Conservation (phyloP, 305 asterid genomes). For the Rubia occidens region DNA sequence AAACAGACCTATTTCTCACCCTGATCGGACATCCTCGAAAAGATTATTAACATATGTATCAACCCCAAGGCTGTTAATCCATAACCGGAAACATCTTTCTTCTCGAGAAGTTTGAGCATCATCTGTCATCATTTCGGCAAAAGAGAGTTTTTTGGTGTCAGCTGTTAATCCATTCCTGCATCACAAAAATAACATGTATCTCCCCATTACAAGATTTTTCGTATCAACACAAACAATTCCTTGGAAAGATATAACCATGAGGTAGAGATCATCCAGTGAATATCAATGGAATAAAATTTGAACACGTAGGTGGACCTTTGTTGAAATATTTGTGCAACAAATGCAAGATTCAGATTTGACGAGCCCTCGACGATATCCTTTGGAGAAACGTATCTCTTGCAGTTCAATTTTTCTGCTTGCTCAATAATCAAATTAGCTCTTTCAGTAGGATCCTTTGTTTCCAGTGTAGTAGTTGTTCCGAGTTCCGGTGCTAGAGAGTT, state of each 20-base stretch:
- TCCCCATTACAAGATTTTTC: neutral
- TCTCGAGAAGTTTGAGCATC: constrained; percentile 89
- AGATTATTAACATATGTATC: constrained; percentile 63
- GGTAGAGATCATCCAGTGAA: neutral
- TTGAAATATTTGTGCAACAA: constrained; percentile 41
- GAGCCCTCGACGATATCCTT: constrained; percentile 40
- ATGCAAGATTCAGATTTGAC: constrained; percentile 36
- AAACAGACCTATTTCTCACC: constrained; percentile 40
- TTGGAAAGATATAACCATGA: neutral
- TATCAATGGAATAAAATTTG: neutral
- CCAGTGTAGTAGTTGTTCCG: constrained; percentile 44
- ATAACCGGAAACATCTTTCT: constrained; percentile 86
- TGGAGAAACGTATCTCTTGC: constrained; percentile 36
- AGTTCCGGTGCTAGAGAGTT: constrained; percentile 90
- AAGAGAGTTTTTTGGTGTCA: constrained; percentile 48
- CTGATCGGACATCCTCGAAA: constrained; percentile 78
- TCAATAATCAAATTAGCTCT: constrained; percentile 75
- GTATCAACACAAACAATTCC: too few species aligned
- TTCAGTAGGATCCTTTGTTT: constrained; percentile 61
- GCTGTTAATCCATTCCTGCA: constrained; percentile 73
- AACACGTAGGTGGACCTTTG: constrained; percentile 21
- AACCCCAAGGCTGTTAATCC: constrained; percentile 96
- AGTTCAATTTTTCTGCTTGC: constrained; percentile 63
- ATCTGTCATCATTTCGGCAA: constrained; percentile 85
- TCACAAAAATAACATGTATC: neutral